A percentile compares a stretch with the other conserved stretches of the same genome.
Evolutionary conservation across 2,329 filamentous ascomycete genomes (phyloP).

Genomic region (Xylariales sp.): DNA sequence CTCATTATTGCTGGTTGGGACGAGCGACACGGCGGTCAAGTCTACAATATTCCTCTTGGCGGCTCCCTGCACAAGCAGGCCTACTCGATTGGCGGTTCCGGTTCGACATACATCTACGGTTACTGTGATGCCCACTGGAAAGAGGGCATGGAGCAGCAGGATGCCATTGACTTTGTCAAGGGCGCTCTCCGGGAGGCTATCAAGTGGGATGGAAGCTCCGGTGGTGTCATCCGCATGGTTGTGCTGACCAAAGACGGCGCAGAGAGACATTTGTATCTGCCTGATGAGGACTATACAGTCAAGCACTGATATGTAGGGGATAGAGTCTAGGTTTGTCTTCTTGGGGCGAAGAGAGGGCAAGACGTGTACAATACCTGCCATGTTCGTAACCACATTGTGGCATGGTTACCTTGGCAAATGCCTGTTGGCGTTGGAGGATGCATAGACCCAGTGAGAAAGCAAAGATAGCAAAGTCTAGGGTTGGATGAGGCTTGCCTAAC

Average conservation of each 20-base stretch:
- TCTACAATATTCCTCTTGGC: constrained; percentile 94
- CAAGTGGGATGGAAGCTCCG: constrained; percentile 99
- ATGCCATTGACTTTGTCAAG: constrained; percentile 91
- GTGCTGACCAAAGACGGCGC: constrained; percentile 88
- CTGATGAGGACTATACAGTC: constrained; percentile 81
- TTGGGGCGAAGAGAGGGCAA: constrained; percentile 4
- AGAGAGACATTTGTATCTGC: constrained; percentile 90
- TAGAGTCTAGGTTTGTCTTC: neutral
- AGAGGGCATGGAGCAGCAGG: constrained; percentile 88
- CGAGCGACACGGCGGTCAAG: constrained; percentile 88
- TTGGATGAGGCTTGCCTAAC: too few relatives aligned
- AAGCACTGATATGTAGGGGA: constrained; percentile 48
- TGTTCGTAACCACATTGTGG: neutral
- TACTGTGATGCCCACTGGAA: constrained; percentile 97
- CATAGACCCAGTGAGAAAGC: too few relatives aligned
- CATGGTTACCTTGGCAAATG: neutral
- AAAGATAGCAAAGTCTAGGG: too few relatives aligned
- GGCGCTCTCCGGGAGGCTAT: constrained; percentile 87
- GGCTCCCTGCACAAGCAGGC: constrained; percentile 96
- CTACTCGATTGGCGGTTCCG: constrained; percentile 93
- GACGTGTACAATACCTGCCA: constrained; percentile 7
- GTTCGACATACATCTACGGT: constrained; percentile 98
- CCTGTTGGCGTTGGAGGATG: neutral
- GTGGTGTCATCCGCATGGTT: constrained; percentile 96
- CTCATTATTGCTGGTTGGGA: constrained; percentile 99